Evolutionary conservation across 495 filamentous ascomycete genomes (phyloP).

Genomic region (Daldinia childiae): DNA sequence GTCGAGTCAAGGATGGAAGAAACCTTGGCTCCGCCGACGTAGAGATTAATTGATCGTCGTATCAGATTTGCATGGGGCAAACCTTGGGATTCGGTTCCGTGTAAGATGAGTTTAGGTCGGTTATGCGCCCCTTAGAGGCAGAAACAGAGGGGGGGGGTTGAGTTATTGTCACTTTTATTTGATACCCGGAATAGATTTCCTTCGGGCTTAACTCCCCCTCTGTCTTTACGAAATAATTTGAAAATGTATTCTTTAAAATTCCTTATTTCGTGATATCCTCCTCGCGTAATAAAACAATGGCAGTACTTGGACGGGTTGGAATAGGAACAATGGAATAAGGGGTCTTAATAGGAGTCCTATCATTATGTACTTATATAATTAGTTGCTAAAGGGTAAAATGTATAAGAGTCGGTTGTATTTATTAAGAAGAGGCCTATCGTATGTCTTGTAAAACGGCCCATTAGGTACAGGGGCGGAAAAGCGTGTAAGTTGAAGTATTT

Average conservation of each 20-base stretch:
- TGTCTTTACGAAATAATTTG: constrained; percentile 30
- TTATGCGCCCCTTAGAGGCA: constrained; percentile 7
- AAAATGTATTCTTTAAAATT: not conserved
- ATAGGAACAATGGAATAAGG: no score
- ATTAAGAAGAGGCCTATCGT: no score
- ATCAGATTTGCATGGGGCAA: constrained; percentile 31
- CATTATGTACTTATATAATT: no score
- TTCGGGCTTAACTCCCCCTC: constrained; percentile 37
- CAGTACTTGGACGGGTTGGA: not conserved
- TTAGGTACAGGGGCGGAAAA: no score
- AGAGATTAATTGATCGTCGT: constrained; percentile 14
- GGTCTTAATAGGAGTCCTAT: no score
- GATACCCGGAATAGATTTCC: constrained; percentile 51
- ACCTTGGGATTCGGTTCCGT: constrained; percentile 13
- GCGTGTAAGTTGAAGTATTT: no score
- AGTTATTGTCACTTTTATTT: constrained; percentile 40
- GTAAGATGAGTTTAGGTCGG: constrained; percentile 15
- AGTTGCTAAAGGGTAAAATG: no score
- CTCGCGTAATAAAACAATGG: not conserved
- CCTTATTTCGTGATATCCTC: not conserved
- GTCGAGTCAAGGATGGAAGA: constrained; percentile 25
- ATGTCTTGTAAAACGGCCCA: no score
- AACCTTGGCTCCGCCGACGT: constrained; percentile 18
- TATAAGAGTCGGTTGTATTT: no score
- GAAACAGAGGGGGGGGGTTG: constrained; percentile 16